Base-by-base conservation (phyloP, 305 asterid species). In the Fraxinus ornus region DNA sequence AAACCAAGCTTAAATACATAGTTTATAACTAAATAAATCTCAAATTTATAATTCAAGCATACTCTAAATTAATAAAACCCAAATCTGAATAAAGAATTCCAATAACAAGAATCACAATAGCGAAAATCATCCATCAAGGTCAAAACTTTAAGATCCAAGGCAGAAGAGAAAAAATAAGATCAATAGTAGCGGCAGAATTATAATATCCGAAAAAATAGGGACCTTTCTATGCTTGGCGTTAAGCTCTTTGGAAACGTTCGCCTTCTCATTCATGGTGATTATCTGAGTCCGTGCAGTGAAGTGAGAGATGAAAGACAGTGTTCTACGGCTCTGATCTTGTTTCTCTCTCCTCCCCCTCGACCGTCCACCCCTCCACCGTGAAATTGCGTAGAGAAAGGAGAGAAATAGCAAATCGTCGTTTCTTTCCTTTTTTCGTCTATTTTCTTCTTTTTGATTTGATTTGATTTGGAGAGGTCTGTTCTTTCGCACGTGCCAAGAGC, bases 141-240 rank as follows among this genome's bases (percentile, higher is more conserved):
- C 77, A 79, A 66, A 62, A 30, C 47, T 22, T 71, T 5, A 70
- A 71, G 76, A 71, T 71, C 76, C 44, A 77, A 71, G 79, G 24
- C 3, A 5, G 57, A 78, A 76, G 72, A 66, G 84, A 81, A 52
- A 76, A 36, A 78, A 80, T 17, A 60, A 83, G 86, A 72, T 57
- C 78, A 33, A 62, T 28, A 57, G 44, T 7, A 17, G 2, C 24
- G 28, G 62, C 33, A 22, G 83, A 64, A 35, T 3, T 12, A 19
- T 36, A 84, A 83, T 32, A 83, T 77, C 78, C n/a, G 62, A 57
- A 52, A 78, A 79, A 81, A 0, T 28, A 76, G 68, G 26, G 66
- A 97, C 99, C 98, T 97, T 97, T 75, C 98, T 86, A 83, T 97
- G 99, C 90, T 83, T 92, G 80, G 95, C 97, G 84, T 94, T 97